Conservation (phyloP, 202 grass and related monocot genomes). For the Hordeum pubiflorum region DNA sequence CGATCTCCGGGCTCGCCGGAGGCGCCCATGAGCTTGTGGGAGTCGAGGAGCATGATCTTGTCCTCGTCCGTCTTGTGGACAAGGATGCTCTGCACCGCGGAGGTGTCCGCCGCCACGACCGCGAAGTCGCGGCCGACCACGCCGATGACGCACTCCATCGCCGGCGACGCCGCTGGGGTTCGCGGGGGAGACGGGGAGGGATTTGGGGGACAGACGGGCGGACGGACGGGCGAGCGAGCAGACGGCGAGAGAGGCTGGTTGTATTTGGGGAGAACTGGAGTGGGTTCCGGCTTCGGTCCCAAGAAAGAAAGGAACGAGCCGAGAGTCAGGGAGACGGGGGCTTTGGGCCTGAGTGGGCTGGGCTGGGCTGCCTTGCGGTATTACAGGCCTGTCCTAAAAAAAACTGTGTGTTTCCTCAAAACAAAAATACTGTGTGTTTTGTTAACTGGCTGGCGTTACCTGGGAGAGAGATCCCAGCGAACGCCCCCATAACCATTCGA, state of each 20-base stretch:
- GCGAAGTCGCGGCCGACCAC: slow-evolving; percentile 82
- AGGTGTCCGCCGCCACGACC: slow-evolving; percentile 78
- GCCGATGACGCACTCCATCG: slow-evolving; percentile 91
- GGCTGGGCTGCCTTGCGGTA: neutral
- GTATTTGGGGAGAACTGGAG: neutral
- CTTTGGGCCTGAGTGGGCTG: neutral
- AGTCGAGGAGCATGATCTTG: slow-evolving; percentile 96
- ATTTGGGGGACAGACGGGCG: neutral
- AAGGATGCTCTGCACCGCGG: slow-evolving; percentile 88
- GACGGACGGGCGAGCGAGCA: too few relatives aligned
- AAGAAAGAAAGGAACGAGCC: slow-evolving; percentile 30
- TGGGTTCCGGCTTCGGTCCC: slow-evolving; percentile 24
- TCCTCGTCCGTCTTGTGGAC: slow-evolving; percentile 99
- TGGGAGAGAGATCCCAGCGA: too few relatives aligned
- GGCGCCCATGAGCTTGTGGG: slow-evolving; percentile 93
- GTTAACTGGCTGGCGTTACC: too few relatives aligned
- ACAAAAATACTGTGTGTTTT: too few relatives aligned
- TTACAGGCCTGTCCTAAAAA: too few relatives aligned
- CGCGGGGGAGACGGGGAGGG: neutral
- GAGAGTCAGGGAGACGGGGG: neutral
- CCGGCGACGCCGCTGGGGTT: neutral
- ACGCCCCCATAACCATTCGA: too few relatives aligned
- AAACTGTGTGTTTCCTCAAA: too few relatives aligned
- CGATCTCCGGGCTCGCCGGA: slow-evolving; percentile 90
- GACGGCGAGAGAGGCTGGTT: neutral